phyloP scores from a whole-genome alignment of 2,329 filamentous ascomycete species.

The Sphaceloma murrayae region DNA sequence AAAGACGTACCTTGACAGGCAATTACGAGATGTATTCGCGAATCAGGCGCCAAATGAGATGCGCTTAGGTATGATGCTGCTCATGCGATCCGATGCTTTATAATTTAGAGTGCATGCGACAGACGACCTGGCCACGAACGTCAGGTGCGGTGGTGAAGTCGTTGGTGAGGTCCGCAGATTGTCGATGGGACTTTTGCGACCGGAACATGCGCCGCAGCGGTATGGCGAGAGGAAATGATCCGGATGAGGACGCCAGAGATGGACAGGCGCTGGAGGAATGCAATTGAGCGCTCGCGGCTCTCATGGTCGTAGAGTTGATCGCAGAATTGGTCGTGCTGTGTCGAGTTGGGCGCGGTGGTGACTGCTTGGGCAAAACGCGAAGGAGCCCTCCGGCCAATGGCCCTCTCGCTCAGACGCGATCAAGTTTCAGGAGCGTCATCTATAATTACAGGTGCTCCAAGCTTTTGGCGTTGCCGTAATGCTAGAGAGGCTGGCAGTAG shows the following conservation, averaged over 20 bases:
- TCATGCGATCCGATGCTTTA: not conserved
- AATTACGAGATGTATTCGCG: constrained; percentile 1
- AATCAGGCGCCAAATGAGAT: constrained; percentile 7
- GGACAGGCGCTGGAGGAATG: constrained; percentile 1
- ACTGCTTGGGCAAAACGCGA: constrained; percentile 1
- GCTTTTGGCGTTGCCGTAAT: no score
- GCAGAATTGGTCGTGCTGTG: not conserved
- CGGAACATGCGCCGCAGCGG: constrained; percentile 3
- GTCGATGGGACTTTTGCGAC: not conserved
- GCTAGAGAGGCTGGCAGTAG: not conserved
- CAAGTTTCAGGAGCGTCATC: constrained; percentile 12
- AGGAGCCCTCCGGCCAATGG: not conserved
- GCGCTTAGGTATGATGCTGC: no score
- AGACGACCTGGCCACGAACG: no score
- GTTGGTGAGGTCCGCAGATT: no score
- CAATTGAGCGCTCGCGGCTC: constrained; percentile 12
- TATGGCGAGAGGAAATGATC: not conserved
- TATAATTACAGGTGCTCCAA: constrained; percentile 12
- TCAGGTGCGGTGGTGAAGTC: constrained; percentile 5
- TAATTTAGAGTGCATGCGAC: no score
- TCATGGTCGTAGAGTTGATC: constrained; percentile 6
- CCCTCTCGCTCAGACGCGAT: constrained; percentile 13
- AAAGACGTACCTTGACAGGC: constrained; percentile 9
- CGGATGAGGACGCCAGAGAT: not conserved
- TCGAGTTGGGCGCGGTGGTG: constrained; percentile 8